phyloP scores from a whole-genome alignment of 2,329 filamentous ascomycete genomes.

The Tolypocladium amazonense region DNA sequence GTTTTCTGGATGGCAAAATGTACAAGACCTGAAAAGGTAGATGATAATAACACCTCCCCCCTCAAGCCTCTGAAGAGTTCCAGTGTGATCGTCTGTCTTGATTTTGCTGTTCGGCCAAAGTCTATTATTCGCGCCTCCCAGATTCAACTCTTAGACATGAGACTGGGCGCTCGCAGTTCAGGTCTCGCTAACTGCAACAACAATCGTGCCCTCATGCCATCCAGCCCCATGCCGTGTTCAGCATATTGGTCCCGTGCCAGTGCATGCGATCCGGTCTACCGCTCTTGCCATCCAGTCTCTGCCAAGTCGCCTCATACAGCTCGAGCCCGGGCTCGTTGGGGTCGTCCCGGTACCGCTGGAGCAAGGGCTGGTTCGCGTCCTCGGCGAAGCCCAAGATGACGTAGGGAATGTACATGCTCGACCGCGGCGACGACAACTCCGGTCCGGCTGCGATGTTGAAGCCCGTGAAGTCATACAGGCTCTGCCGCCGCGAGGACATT shows the following conservation, averaged over 20 bases:
- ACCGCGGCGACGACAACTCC: background rate
- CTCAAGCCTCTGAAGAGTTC: slow-evolving; percentile 25
- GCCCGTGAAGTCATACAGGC: background rate
- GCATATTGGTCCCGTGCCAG: slow-evolving; percentile 8
- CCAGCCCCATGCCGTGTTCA: slow-evolving; percentile 10
- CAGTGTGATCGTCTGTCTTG: background rate
- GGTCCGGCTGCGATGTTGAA: background rate
- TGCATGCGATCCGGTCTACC: background rate
- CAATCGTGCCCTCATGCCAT: slow-evolving; percentile 2
- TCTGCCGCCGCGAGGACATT: background rate
- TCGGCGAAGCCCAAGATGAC: background rate
- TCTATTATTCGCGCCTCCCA: background rate
- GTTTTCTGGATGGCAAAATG: slow-evolving; percentile 24
- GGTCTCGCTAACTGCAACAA: background rate
- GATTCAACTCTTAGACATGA: too few species aligned
- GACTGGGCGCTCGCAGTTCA: background rate
- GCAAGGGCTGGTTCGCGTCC: background rate
- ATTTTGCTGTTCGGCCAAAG: background rate
- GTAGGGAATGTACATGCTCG: background rate
- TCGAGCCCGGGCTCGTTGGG: background rate
- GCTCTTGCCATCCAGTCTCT: background rate
- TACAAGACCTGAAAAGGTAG: slow-evolving; percentile 26
- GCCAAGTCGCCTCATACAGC: background rate
- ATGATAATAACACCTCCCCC: slow-evolving; percentile 48
- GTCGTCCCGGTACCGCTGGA: background rate